Conservation (phyloP, 495 filamentous ascomycete genomes). For the Endocarpon pusillum region DNA sequence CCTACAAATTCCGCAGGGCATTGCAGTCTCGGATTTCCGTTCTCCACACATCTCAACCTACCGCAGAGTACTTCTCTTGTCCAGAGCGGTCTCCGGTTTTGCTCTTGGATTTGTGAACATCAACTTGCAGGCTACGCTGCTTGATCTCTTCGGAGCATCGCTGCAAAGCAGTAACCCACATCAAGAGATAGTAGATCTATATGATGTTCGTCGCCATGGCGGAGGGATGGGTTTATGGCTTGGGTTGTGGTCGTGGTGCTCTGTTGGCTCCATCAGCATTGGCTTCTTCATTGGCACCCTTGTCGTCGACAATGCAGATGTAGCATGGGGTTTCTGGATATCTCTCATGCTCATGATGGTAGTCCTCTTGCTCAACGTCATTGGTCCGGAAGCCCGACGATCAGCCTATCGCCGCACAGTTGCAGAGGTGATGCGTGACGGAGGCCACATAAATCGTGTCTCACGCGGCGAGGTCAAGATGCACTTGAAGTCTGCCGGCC, state of each 20-base stretch:
- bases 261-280: constrained; percentile 45
- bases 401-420: constrained; percentile 47
- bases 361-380: constrained; percentile 44
- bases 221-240: constrained; percentile 65
- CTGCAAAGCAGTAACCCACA: constrained; percentile 53
- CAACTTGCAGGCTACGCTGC: constrained; percentile 51
- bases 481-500: constrained; percentile 48
- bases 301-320: constrained; percentile 40
- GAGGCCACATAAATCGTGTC: constrained; percentile 36
- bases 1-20: constrained; percentile 56
- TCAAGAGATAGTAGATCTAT: constrained; percentile 44
- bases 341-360: constrained; percentile 42
- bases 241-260: constrained; percentile 60
- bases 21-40: constrained; percentile 34
- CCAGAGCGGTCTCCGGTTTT: constrained; percentile 45
- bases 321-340: constrained; percentile 60
- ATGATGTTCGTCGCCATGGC: constrained; percentile 50
- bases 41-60: constrained; percentile 39
- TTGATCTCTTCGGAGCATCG: constrained; percentile 58
- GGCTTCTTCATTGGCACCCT: constrained; percentile 52
- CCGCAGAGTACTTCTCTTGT: constrained; percentile 41
- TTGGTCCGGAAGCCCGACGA: constrained; percentile 47
- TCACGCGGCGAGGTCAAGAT: constrained; percentile 60
- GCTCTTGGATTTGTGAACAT: constrained; percentile 57
- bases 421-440: constrained; percentile 38